Conservation (phyloP, 2,329 filamentous ascomycete species). For the Tympanopsis confertula region DNA sequence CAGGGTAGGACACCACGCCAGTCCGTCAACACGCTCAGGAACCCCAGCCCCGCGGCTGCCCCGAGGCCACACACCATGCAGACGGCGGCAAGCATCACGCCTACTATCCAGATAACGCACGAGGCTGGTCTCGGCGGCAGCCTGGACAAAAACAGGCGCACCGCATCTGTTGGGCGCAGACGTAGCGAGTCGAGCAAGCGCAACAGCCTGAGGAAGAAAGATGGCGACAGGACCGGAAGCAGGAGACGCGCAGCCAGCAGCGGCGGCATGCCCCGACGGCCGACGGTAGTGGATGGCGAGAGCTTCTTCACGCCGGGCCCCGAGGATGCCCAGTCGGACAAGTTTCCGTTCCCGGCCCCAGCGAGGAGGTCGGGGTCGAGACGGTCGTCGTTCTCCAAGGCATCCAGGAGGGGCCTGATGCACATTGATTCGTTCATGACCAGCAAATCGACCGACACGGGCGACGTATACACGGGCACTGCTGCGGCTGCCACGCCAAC, state of each 20-base stretch:
- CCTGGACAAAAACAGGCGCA: conserved; percentile 17
- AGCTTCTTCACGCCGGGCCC: conserved; percentile 34
- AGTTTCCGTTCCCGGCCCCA: conserved; percentile 30
- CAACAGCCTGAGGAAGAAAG: conserved; percentile 39
- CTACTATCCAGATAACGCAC: conserved; percentile 67
- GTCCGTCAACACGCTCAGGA: conserved; percentile 6
- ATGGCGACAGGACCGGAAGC: conserved; percentile 31
- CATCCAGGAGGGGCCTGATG: too few species aligned
- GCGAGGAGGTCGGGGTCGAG: too few species aligned
- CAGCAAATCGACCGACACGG: too few species aligned
- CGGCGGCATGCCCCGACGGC: conserved; percentile 21
- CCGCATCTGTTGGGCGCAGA: conserved; percentile 24
- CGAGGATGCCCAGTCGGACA: conserved; percentile 21
- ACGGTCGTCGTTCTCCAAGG: too few species aligned
- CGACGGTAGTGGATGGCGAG: conserved; percentile 36
- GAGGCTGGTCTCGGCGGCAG: conserved; percentile 38
- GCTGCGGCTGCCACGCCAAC: too few species aligned
- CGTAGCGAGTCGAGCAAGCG: conserved; percentile 35
- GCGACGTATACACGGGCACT: too few species aligned
- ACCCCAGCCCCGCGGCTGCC: not conserved
- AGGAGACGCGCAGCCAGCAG: conserved; percentile 31
- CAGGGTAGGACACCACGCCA: too few species aligned
- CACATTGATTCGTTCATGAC: too few species aligned
- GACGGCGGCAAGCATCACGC: conserved; percentile 34
- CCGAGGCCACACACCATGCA: conserved; percentile 30